Percentiles rank a stretch among this genome's conserved stretches.
Conservation (phyloP, 768 basidiomycete species). For the Psilocybe cubensis region DNA sequence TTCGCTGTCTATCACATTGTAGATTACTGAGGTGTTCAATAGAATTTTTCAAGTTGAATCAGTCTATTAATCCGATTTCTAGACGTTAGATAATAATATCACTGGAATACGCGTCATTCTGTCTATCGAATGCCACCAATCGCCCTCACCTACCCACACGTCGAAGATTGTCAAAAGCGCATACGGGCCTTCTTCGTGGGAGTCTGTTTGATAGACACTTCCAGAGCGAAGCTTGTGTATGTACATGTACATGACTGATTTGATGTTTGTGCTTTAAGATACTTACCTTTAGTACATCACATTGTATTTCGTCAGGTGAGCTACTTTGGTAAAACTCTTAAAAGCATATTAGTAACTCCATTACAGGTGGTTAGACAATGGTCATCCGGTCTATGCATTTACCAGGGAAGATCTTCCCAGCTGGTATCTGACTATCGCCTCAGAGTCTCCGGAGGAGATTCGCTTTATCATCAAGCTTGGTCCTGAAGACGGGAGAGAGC, state of each 20-base stretch:
- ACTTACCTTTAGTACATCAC: neutral
- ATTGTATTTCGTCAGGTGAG: neutral
- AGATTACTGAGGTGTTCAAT: too few relatives aligned
- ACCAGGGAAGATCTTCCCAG: constrained; percentile 44
- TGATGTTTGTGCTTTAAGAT: neutral
- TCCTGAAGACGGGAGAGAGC: constrained; percentile 31
- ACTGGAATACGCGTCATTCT: neutral
- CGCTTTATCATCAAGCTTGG: constrained; percentile 53
- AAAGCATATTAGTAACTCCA: neutral
- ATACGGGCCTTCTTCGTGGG: neutral
- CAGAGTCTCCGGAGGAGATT: constrained; percentile 31
- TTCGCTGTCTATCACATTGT: too few relatives aligned
- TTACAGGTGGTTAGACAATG: constrained; percentile 53
- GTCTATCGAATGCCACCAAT: neutral
- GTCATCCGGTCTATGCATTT: constrained; percentile 63
- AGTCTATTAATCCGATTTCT: too few relatives aligned
- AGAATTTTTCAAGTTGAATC: too few relatives aligned
- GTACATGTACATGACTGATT: neutral
- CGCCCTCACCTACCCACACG: neutral
- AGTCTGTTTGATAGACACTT: neutral
- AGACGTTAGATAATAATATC: too few relatives aligned
- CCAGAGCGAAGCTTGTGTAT: constrained; percentile 1
- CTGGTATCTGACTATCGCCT: constrained; percentile 41
- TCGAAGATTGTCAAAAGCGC: constrained; percentile 2
- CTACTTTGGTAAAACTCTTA: neutral